These are phyloP conservation scores for Francoa sonchifolia DNA, from an alignment of 441 rosid species.

Conservation along the genomic window DNA sequence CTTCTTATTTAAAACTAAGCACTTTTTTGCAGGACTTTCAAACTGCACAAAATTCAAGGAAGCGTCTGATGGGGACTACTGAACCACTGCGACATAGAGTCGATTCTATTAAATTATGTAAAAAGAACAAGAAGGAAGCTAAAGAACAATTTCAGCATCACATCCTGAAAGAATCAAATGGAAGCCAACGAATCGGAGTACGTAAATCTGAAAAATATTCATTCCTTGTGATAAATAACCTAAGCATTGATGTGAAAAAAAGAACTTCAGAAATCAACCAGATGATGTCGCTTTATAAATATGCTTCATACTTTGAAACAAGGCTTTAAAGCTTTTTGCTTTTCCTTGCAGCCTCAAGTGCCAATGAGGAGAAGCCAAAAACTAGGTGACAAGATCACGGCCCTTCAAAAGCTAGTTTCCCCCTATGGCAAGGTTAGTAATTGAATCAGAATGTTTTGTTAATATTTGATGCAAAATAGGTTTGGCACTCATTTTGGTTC, in stretches of 20 bases:
- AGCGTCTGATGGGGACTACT: constrained; percentile 10
- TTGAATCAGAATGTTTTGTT: background rate
- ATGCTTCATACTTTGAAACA: background rate
- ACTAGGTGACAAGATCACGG: constrained; percentile 48
- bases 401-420: constrained; percentile 62
- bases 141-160: constrained; percentile 14
- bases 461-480: background rate
- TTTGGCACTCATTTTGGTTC: background rate
- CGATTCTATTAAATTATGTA: constrained; percentile 11
- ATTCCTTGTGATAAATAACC: no score
- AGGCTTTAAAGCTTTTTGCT: background rate
- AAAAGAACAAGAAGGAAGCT: constrained; percentile 23
- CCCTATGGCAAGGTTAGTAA: constrained; percentile 57
- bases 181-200: constrained; percentile 16
- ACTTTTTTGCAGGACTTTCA: constrained; percentile 9
- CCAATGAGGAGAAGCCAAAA: constrained; percentile 48
- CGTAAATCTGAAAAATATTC: background rate
- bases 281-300: background rate
- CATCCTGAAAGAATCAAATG: constrained; percentile 1
- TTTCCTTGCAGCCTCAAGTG: constrained; percentile 13
- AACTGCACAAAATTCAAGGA: constrained; percentile 12
- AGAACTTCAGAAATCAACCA: no score
- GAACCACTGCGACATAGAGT: constrained; percentile 1
- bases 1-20: no score
- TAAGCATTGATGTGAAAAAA: no score